Evolutionary conservation across 1,284 basidiomycete genomes (phyloP).

Genomic region (Rhodofomes roseus): DNA sequence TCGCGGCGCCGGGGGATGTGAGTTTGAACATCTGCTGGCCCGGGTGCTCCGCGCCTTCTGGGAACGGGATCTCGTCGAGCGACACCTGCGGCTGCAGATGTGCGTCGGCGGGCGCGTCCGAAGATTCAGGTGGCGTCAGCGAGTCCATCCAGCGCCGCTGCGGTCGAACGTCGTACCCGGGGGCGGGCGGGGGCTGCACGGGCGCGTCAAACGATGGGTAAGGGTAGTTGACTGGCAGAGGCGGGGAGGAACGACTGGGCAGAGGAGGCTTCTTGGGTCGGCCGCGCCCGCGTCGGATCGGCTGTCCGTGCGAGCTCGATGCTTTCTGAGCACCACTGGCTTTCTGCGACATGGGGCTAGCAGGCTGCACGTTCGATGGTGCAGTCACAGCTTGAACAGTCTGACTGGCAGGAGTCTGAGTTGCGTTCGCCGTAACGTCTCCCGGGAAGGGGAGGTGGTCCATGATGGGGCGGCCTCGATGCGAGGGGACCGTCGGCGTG

Average conservation of each 20-base stretch:
- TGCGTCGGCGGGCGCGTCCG: neutral
- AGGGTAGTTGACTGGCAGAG: conserved; percentile 13
- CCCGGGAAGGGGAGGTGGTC: neutral
- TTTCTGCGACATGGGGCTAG: too few relatives aligned
- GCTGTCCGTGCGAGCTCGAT: neutral
- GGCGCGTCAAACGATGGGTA: conserved; percentile 11
- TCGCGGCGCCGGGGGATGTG: conserved; percentile 8
- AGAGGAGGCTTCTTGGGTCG: conserved; percentile 17
- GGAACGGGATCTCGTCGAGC: conserved; percentile 9
- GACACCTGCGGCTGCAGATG: conserved; percentile 5
- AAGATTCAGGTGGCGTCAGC: neutral
- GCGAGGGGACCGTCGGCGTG: neutral
- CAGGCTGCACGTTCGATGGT: too few relatives aligned
- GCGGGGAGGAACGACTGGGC: conserved; percentile 6
- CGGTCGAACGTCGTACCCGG: neutral
- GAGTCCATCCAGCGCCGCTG: neutral
- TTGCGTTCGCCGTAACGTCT: neutral
- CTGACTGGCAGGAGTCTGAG: too few relatives aligned
- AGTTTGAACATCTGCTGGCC: conserved; percentile 27
- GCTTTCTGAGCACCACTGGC: neutral
- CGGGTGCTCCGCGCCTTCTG: conserved; percentile 10
- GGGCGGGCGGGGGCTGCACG: neutral
- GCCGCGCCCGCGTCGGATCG: conserved; percentile 17
- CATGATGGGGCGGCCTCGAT: neutral
- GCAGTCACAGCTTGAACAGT: too few relatives aligned